These are phyloP conservation scores for Pythium brassicae DNA, from an alignment of 352 stramenopile species.

Conservation along the genomic window DNA sequence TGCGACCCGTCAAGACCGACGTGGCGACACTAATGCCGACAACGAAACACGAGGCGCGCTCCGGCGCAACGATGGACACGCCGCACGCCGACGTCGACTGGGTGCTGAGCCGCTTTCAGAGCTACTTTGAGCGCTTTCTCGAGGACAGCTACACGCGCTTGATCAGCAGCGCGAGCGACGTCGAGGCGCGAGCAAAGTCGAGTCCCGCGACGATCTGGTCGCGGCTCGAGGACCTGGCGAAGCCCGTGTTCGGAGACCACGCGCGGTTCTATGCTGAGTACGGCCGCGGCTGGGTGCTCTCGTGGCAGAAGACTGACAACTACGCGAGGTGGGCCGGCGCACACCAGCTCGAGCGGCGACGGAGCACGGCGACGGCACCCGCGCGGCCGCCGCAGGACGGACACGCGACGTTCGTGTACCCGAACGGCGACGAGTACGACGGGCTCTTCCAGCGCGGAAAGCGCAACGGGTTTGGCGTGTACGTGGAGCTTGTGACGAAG, in stretches of 20 bases:
- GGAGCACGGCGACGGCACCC: slow-evolving; percentile 16
- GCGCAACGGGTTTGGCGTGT: slow-evolving; percentile 70
- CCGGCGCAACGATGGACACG: slow-evolving; percentile 12
- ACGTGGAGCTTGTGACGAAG: slow-evolving; percentile 71
- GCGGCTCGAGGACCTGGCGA: slow-evolving; percentile 48
- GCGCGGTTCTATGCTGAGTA: slow-evolving; percentile 50
- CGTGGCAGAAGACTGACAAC: slow-evolving; percentile 64
- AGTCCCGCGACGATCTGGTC: slow-evolving; percentile 40
- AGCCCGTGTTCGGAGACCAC: slow-evolving; percentile 38
- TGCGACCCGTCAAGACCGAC: background rate
- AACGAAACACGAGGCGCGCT: slow-evolving; percentile 2
- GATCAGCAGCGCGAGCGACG: slow-evolving; percentile 12
- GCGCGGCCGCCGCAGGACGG: slow-evolving; percentile 41
- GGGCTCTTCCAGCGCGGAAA: slow-evolving; percentile 60
- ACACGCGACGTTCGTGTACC: slow-evolving; percentile 43
- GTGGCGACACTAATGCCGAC: background rate
- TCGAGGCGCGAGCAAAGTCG: slow-evolving; percentile 19
- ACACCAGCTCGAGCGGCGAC: slow-evolving; percentile 24
- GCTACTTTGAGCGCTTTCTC: slow-evolving; percentile 61
- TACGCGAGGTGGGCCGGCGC: slow-evolving; percentile 45
- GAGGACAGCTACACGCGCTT: slow-evolving; percentile 28
- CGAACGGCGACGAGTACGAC: slow-evolving; percentile 78
- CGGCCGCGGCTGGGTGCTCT: slow-evolving; percentile 48
- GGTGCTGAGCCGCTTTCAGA: slow-evolving; percentile 52
- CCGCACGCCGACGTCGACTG: slow-evolving; percentile 49